Percentiles rank a stretch among this genome's conserved stretches.
Evolutionary conservation across 2,329 filamentous ascomycete species (phyloP).

Genomic region (Aspergillus udagawae): DNA sequence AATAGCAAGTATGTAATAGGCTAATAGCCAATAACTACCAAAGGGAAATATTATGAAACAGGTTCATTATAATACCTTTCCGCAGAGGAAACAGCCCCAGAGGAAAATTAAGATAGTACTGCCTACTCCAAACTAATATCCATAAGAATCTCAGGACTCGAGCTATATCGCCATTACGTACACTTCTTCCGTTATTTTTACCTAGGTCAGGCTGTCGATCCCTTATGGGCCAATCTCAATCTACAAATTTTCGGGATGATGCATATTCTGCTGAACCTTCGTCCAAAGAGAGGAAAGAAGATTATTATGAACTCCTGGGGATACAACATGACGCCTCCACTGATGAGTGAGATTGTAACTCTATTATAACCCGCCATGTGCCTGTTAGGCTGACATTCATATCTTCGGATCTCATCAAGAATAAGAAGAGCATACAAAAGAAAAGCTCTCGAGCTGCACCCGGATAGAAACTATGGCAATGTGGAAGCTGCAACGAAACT

Average conservation of each 20-base stretch:
- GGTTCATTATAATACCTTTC: too few species aligned
- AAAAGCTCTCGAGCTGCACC: slow-evolving; percentile 90
- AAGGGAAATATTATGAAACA: too few species aligned
- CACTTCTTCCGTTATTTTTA: neutral
- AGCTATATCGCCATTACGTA: neutral
- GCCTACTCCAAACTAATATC: too few species aligned
- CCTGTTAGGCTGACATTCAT: neutral
- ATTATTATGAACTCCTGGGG: slow-evolving; percentile 72
- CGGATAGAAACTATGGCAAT: slow-evolving; percentile 87
- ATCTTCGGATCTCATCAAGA: slow-evolving; percentile 39
- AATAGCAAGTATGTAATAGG: too few species aligned
- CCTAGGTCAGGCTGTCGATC: neutral
- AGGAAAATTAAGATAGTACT: neutral
- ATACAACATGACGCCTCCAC: slow-evolving; percentile 70
- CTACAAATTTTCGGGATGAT: slow-evolving; percentile 26
- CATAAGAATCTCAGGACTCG: neutral
- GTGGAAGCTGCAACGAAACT: slow-evolving; percentile 75
- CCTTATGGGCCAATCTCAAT: slow-evolving; percentile 44
- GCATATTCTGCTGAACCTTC: slow-evolving; percentile 15
- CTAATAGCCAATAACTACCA: too few species aligned
- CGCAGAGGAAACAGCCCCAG: too few species aligned
- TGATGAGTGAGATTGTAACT: slow-evolving; percentile 55
- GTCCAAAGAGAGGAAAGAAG: slow-evolving; percentile 28
- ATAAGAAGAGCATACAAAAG: slow-evolving; percentile 90
- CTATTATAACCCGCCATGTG: neutral